Conservation (phyloP, 306 rosid genomes). For the Hippophae tibetana region DNA sequence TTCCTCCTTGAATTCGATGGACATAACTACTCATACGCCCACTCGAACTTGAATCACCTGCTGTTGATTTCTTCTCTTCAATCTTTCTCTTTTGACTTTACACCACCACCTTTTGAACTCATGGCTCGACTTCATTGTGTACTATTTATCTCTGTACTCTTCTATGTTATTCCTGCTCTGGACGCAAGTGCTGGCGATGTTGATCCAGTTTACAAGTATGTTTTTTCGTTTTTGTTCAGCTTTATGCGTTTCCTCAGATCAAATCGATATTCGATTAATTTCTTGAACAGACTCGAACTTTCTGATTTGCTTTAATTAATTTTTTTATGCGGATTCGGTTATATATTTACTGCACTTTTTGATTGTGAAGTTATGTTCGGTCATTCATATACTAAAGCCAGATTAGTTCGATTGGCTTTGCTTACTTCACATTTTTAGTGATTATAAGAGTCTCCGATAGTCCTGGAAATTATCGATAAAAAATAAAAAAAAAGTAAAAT, state of each 20-base stretch:
- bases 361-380: conserved; percentile 3
- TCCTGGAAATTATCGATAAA: too few species aligned
- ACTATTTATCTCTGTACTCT: conserved; percentile 28
- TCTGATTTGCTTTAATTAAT: neutral
- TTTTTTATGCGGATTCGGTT: neutral
- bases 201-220: conserved; percentile 73
- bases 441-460: too few species aligned
- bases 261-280: neutral
- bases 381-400: neutral
- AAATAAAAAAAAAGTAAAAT: too few species aligned
- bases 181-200: conserved; percentile 62
- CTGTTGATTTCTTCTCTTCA: conserved; percentile 26
- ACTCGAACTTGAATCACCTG: conserved; percentile 22
- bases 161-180: conserved; percentile 24
- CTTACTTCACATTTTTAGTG: too few species aligned
- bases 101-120: conserved; percentile 13
- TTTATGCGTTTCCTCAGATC: neutral
- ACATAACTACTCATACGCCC: conserved; percentile 13
- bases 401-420: too few species aligned
- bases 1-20: conserved; percentile 16
- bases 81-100: conserved; percentile 34
- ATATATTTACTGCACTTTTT: conserved; percentile 2
- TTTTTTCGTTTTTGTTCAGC: neutral
- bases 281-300: neutral
- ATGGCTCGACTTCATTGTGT: conserved; percentile 46